Conservation (phyloP, 1,139 yeast genomes). For the Yamadazyma atlantica region DNA sequence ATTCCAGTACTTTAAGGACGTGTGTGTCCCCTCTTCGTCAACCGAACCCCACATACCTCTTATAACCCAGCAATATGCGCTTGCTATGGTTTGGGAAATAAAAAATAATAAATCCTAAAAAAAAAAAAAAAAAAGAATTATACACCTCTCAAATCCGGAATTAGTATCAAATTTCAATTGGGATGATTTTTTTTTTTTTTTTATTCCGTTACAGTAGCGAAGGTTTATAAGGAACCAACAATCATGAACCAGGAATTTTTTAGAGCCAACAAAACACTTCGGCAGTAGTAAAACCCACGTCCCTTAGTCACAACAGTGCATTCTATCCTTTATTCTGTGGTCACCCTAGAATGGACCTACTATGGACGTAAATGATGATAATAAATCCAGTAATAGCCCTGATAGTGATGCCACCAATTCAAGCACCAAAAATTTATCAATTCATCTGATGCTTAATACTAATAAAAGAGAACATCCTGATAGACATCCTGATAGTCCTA, state of each 20-base stretch:
- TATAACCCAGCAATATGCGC: too few relatives aligned
- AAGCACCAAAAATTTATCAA: slow-evolving; percentile 5
- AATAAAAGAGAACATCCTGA: not conserved
- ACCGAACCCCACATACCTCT: too few relatives aligned
- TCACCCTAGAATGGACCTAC: not conserved
- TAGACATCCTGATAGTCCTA: too few relatives aligned
- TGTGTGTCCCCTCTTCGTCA: too few relatives aligned
- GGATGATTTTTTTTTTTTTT: not conserved
- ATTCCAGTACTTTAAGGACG: too few relatives aligned
- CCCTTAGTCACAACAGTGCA: too few relatives aligned
- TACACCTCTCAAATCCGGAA: not conserved
- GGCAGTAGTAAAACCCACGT: too few relatives aligned
- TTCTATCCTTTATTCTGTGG: not conserved
- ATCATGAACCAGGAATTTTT: not conserved
- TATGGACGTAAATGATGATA: slow-evolving; percentile 1
- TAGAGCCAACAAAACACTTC: too few relatives aligned
- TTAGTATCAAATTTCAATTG: slow-evolving; percentile 1
- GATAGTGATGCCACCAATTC: not conserved
- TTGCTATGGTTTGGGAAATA: too few relatives aligned
- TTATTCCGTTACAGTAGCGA: not conserved
- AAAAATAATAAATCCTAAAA: not conserved
- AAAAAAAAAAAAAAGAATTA: not conserved
- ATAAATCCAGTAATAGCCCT: not conserved
- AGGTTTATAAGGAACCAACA: not conserved
- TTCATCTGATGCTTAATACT: slow-evolving; percentile 9